Evolutionary conservation across 1,139 yeast species (phyloP).

Genomic region (Debaryomyces fabryi): DNA sequence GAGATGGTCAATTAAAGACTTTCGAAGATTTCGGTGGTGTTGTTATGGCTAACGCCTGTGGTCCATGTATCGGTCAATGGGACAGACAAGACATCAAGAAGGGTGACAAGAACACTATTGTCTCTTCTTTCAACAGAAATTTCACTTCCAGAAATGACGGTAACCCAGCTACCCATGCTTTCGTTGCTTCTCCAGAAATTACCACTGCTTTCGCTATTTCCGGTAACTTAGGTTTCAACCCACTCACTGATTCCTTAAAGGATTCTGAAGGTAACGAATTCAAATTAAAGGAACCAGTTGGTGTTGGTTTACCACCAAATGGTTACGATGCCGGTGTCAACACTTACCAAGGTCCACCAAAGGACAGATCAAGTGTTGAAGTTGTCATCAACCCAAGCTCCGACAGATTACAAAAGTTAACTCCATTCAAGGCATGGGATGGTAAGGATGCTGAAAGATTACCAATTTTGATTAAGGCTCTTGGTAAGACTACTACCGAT

Average conservation of each 20-base stretch:
- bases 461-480: slow-evolving; percentile 95
- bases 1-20: slow-evolving; percentile 92
- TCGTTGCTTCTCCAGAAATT: slow-evolving; percentile 98
- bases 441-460: slow-evolving; percentile 89
- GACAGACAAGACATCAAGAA: slow-evolving; percentile 96
- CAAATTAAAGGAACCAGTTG: slow-evolving; percentile 85
- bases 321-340: slow-evolving; percentile 96
- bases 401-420: slow-evolving; percentile 55
- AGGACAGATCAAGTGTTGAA: slow-evolving; percentile 72
- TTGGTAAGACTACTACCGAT: slow-evolving; percentile 98
- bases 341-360: slow-evolving; percentile 98
- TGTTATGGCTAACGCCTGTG: slow-evolving; percentile 98
- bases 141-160: slow-evolving; percentile 99
- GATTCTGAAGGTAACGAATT: slow-evolving; percentile 96
- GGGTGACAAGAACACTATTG: slow-evolving; percentile 98
- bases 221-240: slow-evolving; percentile 98
- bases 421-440: slow-evolving; percentile 73
- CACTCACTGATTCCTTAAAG: slow-evolving; percentile 90
- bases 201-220: slow-evolving; percentile 95
- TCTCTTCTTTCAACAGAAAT: slow-evolving; percentile 98
- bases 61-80: slow-evolving; percentile 99
- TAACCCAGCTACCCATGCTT: slow-evolving; percentile 97
- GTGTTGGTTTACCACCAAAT: slow-evolving; percentile 88
- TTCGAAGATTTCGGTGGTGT: slow-evolving; percentile 93
- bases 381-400: slow-evolving; percentile 86